Conservation (phyloP, 148 eudicot species). For the Rhododendron simsii region DNA sequence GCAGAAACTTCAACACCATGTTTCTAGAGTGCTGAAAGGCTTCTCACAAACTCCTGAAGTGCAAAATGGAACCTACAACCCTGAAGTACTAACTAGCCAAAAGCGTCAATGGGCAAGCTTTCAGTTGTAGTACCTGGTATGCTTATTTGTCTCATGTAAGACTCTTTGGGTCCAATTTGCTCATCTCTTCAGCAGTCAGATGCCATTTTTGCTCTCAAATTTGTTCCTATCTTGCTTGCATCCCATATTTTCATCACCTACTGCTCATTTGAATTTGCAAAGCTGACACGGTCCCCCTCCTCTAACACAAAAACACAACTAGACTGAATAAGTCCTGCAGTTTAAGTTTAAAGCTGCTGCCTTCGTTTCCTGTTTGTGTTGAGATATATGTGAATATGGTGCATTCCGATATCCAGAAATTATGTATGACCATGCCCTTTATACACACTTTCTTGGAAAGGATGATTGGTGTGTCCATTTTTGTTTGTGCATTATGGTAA, state of each 20-base stretch:
- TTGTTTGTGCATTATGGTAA: neutral
- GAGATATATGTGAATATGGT: neutral
- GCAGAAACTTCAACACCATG: slow-evolving; percentile 64
- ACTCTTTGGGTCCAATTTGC: no score
- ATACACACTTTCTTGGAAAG: neutral
- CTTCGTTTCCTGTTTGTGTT: neutral
- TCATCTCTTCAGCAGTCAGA: no score
- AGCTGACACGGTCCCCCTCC: no score
- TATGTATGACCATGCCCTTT: neutral
- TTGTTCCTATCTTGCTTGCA: no score
- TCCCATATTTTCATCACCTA: no score
- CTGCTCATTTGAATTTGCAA: no score
- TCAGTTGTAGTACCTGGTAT: slow-evolving; percentile 63
- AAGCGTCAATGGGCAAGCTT: slow-evolving; percentile 98
- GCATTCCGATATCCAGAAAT: neutral
- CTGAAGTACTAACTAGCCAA: slow-evolving; percentile 90
- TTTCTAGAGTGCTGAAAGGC: slow-evolving; percentile 73
- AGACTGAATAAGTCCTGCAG: no score
- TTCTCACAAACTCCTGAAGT: slow-evolving; percentile 66
- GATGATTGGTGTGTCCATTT: neutral
- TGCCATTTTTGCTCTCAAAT: no score
- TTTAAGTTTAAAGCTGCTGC: no score
- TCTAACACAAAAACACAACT: no score
- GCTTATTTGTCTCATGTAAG: no score
- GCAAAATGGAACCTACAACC: slow-evolving; percentile 63